Conservation (phyloP, 2,329 filamentous ascomycete genomes). For the Microcera coccophila region DNA sequence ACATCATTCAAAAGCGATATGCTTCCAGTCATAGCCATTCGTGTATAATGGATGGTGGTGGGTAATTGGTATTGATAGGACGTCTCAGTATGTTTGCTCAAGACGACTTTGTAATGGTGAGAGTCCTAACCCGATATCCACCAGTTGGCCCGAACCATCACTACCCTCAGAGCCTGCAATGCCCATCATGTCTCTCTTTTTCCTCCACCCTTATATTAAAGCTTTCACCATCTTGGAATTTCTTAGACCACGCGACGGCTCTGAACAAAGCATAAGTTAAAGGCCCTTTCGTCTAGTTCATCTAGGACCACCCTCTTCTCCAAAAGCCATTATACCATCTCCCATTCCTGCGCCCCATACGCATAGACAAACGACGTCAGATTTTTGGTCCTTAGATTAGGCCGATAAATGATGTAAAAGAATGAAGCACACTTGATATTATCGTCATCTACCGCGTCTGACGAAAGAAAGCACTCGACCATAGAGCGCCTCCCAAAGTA, state of each 20-base stretch:
- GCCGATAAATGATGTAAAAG: too few species aligned
- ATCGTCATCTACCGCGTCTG: too few species aligned
- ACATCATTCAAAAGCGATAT: slow-evolving; percentile 1
- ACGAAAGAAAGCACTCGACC: too few species aligned
- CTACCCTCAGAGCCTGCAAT: neutral
- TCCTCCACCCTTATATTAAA: neutral
- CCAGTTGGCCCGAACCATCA: neutral
- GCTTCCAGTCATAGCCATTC: slow-evolving; percentile 1
- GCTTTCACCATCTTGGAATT: neutral
- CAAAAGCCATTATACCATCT: neutral
- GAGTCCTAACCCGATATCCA: neutral
- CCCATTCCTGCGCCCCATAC: neutral
- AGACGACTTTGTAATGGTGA: slow-evolving; percentile 5
- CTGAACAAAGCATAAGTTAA: neutral
- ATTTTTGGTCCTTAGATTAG: too few species aligned
- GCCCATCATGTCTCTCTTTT: neutral
- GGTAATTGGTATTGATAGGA: slow-evolving; percentile 1
- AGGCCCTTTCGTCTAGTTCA: neutral
- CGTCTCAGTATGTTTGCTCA: neutral
- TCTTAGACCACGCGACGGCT: neutral
- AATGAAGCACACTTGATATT: too few species aligned
- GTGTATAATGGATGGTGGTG: neutral
- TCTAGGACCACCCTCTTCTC: neutral
- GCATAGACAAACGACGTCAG: too few species aligned
- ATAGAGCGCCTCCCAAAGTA: too few species aligned